A percentile compares a stretch with the other conserved stretches of the same genome.
Conservation (phyloP, 225 moss, liverwort and hornwort genomes). For the Pseudisothecium myosuroides region DNA sequence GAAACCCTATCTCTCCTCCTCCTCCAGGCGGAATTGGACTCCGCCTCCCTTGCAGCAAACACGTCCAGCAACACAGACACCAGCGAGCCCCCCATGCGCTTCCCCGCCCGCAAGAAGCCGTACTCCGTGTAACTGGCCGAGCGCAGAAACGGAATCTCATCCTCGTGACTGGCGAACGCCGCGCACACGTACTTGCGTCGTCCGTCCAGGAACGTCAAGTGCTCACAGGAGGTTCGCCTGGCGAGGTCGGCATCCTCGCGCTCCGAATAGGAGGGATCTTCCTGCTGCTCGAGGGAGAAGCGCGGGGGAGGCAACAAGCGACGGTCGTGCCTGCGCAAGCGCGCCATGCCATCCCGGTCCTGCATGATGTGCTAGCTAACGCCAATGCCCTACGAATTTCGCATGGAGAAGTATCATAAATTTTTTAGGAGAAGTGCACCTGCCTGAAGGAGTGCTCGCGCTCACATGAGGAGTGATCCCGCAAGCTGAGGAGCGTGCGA, state of each 20-base stretch:
- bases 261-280: background rate
- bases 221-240: slow-evolving; percentile 22
- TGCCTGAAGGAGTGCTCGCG: background rate
- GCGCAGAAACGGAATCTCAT: slow-evolving; percentile 19
- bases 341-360: slow-evolving; percentile 30
- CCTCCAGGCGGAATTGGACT: background rate
- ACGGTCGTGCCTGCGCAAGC: slow-evolving; percentile 55
- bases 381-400: background rate
- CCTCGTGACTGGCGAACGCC: background rate
- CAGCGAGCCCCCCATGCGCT: slow-evolving; percentile 7
- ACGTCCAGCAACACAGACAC: slow-evolving; percentile 17
- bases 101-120: slow-evolving; percentile 35
- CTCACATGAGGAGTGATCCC: background rate
- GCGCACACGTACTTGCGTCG: slow-evolving; percentile 54
- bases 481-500: too few relatives aligned
- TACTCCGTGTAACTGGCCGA: slow-evolving; percentile 12
- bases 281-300: background rate
- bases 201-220: slow-evolving; percentile 38
- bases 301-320: slow-evolving; percentile 18
- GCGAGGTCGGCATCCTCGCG: background rate
- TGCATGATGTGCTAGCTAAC: slow-evolving; percentile 10
- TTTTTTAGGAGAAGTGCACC: background rate
- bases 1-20: background rate
- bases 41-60: background rate
- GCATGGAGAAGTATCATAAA: background rate